Conservation (phyloP, 306 rosid genomes). For the Echinosophora koreensis region DNA sequence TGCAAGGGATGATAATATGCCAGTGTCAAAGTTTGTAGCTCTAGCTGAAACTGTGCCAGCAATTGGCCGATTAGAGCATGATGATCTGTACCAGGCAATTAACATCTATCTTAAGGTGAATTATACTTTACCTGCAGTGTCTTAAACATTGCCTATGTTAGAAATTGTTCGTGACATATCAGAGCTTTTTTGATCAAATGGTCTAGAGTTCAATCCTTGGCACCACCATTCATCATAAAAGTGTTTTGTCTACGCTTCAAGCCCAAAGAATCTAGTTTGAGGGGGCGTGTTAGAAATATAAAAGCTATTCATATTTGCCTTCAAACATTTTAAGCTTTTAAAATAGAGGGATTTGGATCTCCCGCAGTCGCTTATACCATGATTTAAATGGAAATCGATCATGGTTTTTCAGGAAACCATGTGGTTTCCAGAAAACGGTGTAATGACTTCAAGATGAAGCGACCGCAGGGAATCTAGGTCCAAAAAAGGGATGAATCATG, state of each 20-base stretch:
- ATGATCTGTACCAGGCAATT: slow-evolving; percentile 86
- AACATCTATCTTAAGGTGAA: slow-evolving; percentile 89
- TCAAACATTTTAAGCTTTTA: background rate
- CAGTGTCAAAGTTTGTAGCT: slow-evolving; percentile 70
- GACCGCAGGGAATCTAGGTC: too few relatives aligned
- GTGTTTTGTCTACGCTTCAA: too few relatives aligned
- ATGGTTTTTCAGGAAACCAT: too few relatives aligned
- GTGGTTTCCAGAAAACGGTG: too few relatives aligned
- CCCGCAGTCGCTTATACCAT: too few relatives aligned
- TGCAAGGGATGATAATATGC: slow-evolving; percentile 78
- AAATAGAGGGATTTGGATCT: too few relatives aligned
- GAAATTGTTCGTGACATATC: background rate
- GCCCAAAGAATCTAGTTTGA: too few relatives aligned
- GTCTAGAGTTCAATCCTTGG: background rate
- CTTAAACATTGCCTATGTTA: slow-evolving; percentile 1
- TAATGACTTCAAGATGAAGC: too few relatives aligned
- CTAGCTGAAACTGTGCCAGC: slow-evolving; percentile 84
- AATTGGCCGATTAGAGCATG: slow-evolving; percentile 75
- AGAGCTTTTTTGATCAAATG: background rate
- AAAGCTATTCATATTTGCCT: background rate
- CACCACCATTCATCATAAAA: too few relatives aligned
- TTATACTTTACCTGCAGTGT: background rate
- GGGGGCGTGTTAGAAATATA: background rate
- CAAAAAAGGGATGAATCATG: background rate
- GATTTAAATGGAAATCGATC: too few relatives aligned